Base-by-base conservation (phyloP, 2,329 filamentous ascomycete species). In the Botryosphaeria dothidea region DNA sequence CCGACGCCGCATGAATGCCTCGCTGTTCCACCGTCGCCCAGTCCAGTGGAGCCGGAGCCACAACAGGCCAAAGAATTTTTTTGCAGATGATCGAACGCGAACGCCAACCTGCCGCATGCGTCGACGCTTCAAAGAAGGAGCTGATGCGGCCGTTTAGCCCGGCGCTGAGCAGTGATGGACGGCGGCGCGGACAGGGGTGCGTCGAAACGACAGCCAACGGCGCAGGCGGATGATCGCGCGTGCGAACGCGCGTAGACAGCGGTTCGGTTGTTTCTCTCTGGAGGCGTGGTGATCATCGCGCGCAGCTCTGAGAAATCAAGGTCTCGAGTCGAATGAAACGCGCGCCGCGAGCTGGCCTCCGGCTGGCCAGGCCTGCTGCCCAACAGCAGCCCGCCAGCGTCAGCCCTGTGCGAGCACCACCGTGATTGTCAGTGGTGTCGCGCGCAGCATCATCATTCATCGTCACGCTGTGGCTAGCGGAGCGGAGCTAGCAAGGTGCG, bases 401-500 rank as follows among this genome's bases (percentile, higher is more conserved):
- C 56, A 60, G 56, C 56, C 56, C 56, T 60, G 56, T 60, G 56
- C 56, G 56, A 60, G 58, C 57, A 34, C 11, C 38, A 15, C 38
- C 17, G 9, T 25, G 11, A 60, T 60, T 60, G n/a, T 23, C 56
- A 46, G n/a, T 60, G 56, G 8, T 46, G n/a, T 58, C 38, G 27
- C n/a, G 34, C 41, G 52, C 56, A 60, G 27, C 38, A 58, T 21
- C 56, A 36, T 52, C 54, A 56, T 45, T 27, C 54, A 21, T 31
- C 56, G 41, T 60, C 38, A 60, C 54, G 38, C 52, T 57, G 23
- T 38, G 36, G 11, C 21, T 58, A 58, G 54, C 54, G 54, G 54
- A 23, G 54, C 54, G 56, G 56, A 60, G 41, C 56, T 60, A 60
- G 56, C 56, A 60, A 46, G 56, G 56, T 60, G 38, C 56, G 38